Conservation (phyloP, 164 flowering plant genomes). For the Annona squamosa region DNA sequence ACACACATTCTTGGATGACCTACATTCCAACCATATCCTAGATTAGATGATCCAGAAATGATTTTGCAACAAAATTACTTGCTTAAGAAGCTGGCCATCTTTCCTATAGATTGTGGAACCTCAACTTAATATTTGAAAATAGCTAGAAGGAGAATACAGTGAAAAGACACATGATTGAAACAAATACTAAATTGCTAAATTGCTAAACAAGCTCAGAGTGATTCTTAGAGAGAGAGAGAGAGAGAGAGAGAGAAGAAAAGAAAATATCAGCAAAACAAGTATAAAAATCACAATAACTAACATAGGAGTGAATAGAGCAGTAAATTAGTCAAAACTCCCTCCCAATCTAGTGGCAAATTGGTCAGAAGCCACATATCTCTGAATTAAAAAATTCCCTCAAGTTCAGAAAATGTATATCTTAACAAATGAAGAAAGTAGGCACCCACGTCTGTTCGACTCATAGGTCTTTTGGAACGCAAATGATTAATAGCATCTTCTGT, state of each 20-base stretch:
- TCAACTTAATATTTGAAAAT: not conserved
- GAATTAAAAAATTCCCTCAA: too few relatives aligned
- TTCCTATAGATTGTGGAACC: not conserved
- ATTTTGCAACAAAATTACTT: not conserved
- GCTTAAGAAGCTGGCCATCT: not conserved
- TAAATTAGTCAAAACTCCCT: too few relatives aligned
- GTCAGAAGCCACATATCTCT: too few relatives aligned
- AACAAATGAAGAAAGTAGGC: slow-evolving; percentile 1
- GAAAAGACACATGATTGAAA: not conserved
- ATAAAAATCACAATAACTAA: not conserved
- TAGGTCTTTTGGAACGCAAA: slow-evolving; percentile 64
- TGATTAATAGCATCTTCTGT: slow-evolving; percentile 64
- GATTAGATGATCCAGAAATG: not conserved
- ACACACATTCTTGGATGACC: not conserved
- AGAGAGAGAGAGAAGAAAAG: not conserved
- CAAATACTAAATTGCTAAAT: not conserved
- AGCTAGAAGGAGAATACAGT: not conserved
- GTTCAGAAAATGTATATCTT: too few relatives aligned
- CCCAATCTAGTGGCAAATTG: too few relatives aligned
- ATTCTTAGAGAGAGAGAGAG: not conserved
- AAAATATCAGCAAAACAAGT: not conserved
- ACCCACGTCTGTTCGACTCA: slow-evolving; percentile 81
- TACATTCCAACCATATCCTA: not conserved
- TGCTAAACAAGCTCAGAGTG: not conserved
- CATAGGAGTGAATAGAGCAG: not conserved